These are phyloP conservation scores for Neostapfia colusana DNA, from an alignment of 176 grass and related monocot species.

Conservation along the genomic window DNA sequence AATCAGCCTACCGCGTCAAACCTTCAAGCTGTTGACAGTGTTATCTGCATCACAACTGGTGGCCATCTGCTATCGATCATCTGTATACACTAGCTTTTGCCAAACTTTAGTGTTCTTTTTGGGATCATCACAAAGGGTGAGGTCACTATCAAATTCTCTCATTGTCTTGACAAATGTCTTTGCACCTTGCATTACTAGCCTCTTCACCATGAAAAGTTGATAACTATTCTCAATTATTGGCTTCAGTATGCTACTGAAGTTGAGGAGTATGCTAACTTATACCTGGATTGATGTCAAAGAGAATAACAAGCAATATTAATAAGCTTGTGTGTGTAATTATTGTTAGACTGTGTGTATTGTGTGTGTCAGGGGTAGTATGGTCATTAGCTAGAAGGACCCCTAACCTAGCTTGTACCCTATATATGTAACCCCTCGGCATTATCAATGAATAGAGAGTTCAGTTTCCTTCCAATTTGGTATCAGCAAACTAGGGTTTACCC, in stretches of 20 bases:
- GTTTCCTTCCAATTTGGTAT: no score
- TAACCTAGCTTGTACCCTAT: no score
- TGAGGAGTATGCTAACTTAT: constrained; percentile 72
- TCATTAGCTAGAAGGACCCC: no score
- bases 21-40: constrained; percentile 17
- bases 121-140: constrained; percentile 62
- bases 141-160: constrained; percentile 65
- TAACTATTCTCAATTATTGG: constrained; percentile 62
- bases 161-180: constrained; percentile 73
- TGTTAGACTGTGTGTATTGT: no score
- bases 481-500: no score
- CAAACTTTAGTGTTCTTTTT: constrained; percentile 74
- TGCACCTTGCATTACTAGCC: constrained; percentile 58
- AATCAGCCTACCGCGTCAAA: not conserved
- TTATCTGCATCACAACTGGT: not conserved
- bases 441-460: no score
- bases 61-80: constrained; percentile 23
- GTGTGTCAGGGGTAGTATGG: no score
- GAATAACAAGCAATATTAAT: constrained; percentile 15
- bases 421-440: no score
- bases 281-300: constrained; percentile 44
- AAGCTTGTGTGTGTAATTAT: not conserved
- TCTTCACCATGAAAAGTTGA: constrained; percentile 74
- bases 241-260: constrained; percentile 68
- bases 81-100: constrained; percentile 71